Evolutionary conservation across 2,329 filamentous ascomycete species (phyloP), one percentile per base, ranked within the genome.

Genomic region (Nigrospora osmanthi): DNA sequence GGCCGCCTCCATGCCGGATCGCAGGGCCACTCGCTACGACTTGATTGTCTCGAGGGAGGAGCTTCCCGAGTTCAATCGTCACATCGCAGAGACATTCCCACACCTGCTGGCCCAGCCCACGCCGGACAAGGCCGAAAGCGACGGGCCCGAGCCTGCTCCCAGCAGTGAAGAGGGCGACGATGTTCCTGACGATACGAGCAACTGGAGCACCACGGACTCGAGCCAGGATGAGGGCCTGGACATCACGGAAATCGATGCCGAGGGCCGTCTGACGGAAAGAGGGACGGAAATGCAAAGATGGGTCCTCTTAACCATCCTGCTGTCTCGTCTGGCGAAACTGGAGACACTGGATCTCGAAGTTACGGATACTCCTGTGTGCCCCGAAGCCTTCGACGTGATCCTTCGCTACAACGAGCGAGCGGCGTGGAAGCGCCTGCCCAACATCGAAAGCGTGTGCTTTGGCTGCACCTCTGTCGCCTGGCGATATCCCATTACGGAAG

Each of bases 131-230:
- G 37, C 37, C 37, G n/a, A 38, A 38, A 7, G 23, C 23, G 23
- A 17, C 15, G 23, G 5, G 23, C 10, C 23, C 10, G 43, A 40
- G 12, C 7, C 32, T 11, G 19, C 31, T 7, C 10, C 34, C 16
- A 34, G 31, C 11, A 34, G n/a, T 11, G 15, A 23, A 6, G 36
- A 19, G 7, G 42, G 40, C 11, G 35, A 15, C 13, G 38, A 17
- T 12, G 23, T 15, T 17, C 37, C 34, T 3, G 41, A 43, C n/a
- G 38, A 44, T 10, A 31, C 34, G n/a, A 35, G 34, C 15, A 16
- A 42, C 3, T 48, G 46, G 46, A 40, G 41, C 19, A 45, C 46
- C 16, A 45, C 43, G 6, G 42, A 45, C 32, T 42, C 42, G 15
- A 45, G 46, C 16, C 37, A 47, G 14, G 42, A 44, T 34, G 38